Evolutionary conservation across 495 filamentous ascomycete species (phyloP).

Genomic region (Aspergillus carlsbadensis): DNA sequence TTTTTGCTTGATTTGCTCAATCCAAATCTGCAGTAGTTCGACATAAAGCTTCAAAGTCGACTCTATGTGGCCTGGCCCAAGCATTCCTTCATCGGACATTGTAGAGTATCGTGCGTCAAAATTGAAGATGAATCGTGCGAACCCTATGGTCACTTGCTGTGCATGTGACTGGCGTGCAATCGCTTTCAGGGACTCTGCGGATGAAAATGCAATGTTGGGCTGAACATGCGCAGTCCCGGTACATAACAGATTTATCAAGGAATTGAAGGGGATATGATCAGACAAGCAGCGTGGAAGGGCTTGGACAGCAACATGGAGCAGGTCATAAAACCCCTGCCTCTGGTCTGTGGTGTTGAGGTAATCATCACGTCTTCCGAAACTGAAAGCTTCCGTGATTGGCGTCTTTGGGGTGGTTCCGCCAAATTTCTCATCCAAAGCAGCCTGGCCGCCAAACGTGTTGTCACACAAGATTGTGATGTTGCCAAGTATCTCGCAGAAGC

Average conservation of each 20-base stretch:
- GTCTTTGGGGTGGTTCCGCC: conserved; percentile 83
- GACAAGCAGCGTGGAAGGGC: conserved; percentile 91
- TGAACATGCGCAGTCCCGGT: conserved; percentile 97
- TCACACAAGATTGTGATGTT: conserved; percentile 96
- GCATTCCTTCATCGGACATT: conserved; percentile 97
- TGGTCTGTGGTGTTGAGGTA: conserved; percentile 72
- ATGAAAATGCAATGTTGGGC: conserved; percentile 86
- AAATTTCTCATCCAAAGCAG: conserved; percentile 92
- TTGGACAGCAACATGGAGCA: conserved; percentile 93
- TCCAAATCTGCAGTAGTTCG: conserved; percentile 92
- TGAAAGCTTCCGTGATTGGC: conserved; percentile 90
- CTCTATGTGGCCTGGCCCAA: conserved; percentile 92
- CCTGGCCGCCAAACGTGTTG: conserved; percentile 94
- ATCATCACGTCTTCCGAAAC: conserved; percentile 80
- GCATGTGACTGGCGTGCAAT: conserved; percentile 93
- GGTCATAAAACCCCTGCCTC: conserved; percentile 92
- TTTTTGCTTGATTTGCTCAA: conserved; percentile 90
- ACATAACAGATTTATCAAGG: conserved; percentile 91
- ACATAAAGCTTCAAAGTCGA: conserved; percentile 90
- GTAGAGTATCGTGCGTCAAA: conserved; percentile 97
- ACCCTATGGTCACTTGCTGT: conserved; percentile 94
- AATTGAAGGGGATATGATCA: conserved; percentile 86
- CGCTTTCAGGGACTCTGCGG: conserved; percentile 87
- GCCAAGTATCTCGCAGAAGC: conserved; percentile 91
- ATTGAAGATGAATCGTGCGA: conserved; percentile 94